Conservation (phyloP, 2,329 filamentous ascomycete genomes). For the Cercospora brassicicola region DNA sequence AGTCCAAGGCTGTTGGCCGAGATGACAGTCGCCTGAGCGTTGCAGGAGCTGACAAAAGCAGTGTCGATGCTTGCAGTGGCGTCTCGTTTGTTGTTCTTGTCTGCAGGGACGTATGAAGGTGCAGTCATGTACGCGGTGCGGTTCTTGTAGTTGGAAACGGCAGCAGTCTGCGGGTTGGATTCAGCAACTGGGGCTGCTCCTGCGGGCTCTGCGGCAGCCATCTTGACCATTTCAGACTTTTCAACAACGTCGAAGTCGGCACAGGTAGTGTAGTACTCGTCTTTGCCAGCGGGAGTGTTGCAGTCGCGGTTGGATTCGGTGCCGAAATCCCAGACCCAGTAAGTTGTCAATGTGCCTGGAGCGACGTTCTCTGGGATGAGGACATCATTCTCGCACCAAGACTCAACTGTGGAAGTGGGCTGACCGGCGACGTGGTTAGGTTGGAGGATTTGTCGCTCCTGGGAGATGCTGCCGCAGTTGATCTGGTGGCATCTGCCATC, state of each 20-base stretch:
- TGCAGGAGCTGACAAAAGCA: constrained; percentile 30
- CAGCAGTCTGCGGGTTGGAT: constrained; percentile 44
- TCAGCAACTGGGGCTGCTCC: constrained; percentile 27
- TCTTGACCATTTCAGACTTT: constrained; percentile 32
- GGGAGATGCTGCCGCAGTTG: constrained; percentile 61
- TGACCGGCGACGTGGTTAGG: constrained; percentile 57
- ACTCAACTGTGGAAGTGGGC: constrained; percentile 48
- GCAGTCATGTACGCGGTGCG: constrained; percentile 43
- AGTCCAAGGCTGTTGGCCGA: constrained; percentile 19
- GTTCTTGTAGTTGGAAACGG: constrained; percentile 43
- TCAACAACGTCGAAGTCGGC: constrained; percentile 55
- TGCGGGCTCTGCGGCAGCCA: not conserved
- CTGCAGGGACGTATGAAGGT: constrained; percentile 28
- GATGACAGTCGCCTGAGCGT: constrained; percentile 23
- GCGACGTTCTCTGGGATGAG: constrained; percentile 67
- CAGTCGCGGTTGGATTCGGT: constrained; percentile 49
- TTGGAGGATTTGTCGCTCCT: constrained; percentile 58
- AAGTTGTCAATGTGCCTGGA: constrained; percentile 72
- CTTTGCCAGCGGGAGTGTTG: constrained; percentile 49
- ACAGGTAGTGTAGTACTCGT: constrained; percentile 62
- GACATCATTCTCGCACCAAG: constrained; percentile 81
- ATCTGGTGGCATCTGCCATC: constrained; percentile 87
- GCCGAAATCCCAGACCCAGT: constrained; percentile 98
- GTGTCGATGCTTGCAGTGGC: constrained; percentile 23
- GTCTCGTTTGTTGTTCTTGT: constrained; percentile 22